Evolutionary conservation across 2,329 filamentous ascomycete genomes (phyloP), one percentile per base, ranked within the genome.

Genomic region (Westerdykella aurantiaca): DNA sequence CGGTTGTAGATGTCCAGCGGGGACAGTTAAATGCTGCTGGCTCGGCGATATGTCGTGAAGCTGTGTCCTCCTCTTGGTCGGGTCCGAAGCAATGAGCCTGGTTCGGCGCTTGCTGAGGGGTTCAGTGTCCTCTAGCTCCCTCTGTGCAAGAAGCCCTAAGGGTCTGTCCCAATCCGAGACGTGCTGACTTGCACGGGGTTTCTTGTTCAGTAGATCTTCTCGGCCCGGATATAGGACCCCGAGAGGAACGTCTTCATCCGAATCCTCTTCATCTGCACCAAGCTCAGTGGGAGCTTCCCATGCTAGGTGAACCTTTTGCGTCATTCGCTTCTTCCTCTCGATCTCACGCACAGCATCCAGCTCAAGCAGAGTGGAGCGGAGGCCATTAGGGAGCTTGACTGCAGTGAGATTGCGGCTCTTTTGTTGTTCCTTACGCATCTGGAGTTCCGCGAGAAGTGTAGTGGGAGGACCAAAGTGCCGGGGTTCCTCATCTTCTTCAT

Each of bases 121-220:
- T 63, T 97, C 93, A 43, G 89, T 93, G 58, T 98, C 93, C 63
- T 98, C 93, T 52, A 93, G 71, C 46, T 94, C 85, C 38, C 88
- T 82, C 56, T 81, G 82, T 61, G 94, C 86, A 73, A 93, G 83
- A 44, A 93, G 67, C 4, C 87, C 87, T 5, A 88, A 65, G 0
- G 86, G 86, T 10, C 72, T 81, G 69, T 67, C 82, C 76, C 50
- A 82, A 58, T 68, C 70, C 6, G 42, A 51, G 37, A 38, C 55
- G 57, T 57, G 40, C 47, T 66, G 49, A 35, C 33, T 35, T 49
- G 49, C 43, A 79, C 76, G 45, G 42, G 72, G 68, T 37, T 66
- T 66, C 34, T 63, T 66, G 11, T 75, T 75, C n/a, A 76, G 72
- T 6, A 68, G 48, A 37, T 71, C 72, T 22, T 78, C 74, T 50